Percentiles rank a stretch among this genome's conserved stretches.
Evolutionary conservation across 140 eudicot species (phyloP).

Genomic region (Bidens hawaiensis): DNA sequence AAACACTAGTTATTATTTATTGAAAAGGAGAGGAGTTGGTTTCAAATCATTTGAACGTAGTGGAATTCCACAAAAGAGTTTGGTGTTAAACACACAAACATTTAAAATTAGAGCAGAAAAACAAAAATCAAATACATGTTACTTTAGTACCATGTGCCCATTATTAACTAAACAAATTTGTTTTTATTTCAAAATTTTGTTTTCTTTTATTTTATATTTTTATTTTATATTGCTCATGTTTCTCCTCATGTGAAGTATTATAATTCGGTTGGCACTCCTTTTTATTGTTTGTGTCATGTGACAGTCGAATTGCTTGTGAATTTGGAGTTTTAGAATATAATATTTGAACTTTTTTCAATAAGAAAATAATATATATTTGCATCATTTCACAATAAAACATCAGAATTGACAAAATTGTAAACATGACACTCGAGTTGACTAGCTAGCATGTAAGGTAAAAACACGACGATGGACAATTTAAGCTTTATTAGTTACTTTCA

Average conservation of each 20-base stretch:
- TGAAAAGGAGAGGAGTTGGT: slow-evolving; percentile 13
- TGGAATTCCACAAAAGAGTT: slow-evolving; percentile 13
- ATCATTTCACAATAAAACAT: neutral
- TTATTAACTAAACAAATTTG: slow-evolving; percentile 10
- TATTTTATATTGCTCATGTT: slow-evolving; percentile 18
- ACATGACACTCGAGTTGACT: slow-evolving; percentile 17
- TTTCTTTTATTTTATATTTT: neutral
- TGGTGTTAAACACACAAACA: slow-evolving; percentile 21
- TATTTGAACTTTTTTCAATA: neutral
- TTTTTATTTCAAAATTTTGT: slow-evolving; percentile 11
- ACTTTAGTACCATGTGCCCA: slow-evolving; percentile 21
- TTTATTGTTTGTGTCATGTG: slow-evolving; percentile 28
- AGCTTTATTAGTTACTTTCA: slow-evolving; percentile 17
- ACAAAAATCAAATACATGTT: neutral
- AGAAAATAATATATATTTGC: neutral
- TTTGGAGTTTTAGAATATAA: slow-evolving; percentile 1
- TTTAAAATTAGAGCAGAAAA: slow-evolving; percentile 9
- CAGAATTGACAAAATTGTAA: neutral
- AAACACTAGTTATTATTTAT: neutral
- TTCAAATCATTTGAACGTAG: slow-evolving; percentile 13
- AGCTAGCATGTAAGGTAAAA: slow-evolving; percentile 8
- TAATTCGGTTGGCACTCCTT: slow-evolving; percentile 27
- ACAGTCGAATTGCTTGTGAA: slow-evolving; percentile 3
- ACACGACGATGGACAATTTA: slow-evolving; percentile 6
- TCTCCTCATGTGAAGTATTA: slow-evolving; percentile 28